Evolutionary conservation across 495 filamentous ascomycete species (phyloP).

Genomic region (Opeltia flavorubescens): DNA sequence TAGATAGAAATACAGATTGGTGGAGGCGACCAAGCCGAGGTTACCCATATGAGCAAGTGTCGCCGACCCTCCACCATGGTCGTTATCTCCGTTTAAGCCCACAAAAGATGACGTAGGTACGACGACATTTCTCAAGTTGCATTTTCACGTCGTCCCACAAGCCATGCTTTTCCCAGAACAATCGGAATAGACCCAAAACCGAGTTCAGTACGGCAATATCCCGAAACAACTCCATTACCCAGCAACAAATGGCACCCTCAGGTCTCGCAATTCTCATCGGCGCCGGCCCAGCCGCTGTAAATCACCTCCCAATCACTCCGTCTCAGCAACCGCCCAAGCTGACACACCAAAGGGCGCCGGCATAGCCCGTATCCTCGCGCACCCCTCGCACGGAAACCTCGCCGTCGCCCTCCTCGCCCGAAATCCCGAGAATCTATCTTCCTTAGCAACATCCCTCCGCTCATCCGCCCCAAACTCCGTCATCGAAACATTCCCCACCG

Average conservation of each 20-base stretch:
- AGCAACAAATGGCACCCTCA: conserved; percentile 20
- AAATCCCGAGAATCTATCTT: conserved; percentile 22
- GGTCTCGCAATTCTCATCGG: conserved; percentile 33
- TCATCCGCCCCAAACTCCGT: conserved; percentile 23
- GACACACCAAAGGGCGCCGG: conserved; percentile 24
- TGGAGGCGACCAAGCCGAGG: too few relatives aligned
- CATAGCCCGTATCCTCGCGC: conserved; percentile 32
- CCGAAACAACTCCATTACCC: not conserved
- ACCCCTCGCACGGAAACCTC: conserved; percentile 31
- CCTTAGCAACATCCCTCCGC: conserved; percentile 20
- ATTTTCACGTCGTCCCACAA: too few relatives aligned
- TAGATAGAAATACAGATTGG: too few relatives aligned
- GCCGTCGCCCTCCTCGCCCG: conserved; percentile 34
- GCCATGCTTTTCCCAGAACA: too few relatives aligned
- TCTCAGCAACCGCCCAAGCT: not conserved
- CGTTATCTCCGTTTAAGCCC: too few relatives aligned
- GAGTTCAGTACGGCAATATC: not conserved
- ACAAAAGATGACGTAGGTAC: too few relatives aligned
- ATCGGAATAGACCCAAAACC: too few relatives aligned
- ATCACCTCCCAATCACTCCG: conserved; percentile 1
- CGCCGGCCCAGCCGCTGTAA: conserved; percentile 26
- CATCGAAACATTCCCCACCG: conserved; percentile 32
- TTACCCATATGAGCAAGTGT: too few relatives aligned
- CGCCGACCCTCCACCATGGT: too few relatives aligned
- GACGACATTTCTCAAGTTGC: too few relatives aligned